phyloP scores from a whole-genome alignment of 148 eudicot species.

The Beta vulgaris region DNA sequence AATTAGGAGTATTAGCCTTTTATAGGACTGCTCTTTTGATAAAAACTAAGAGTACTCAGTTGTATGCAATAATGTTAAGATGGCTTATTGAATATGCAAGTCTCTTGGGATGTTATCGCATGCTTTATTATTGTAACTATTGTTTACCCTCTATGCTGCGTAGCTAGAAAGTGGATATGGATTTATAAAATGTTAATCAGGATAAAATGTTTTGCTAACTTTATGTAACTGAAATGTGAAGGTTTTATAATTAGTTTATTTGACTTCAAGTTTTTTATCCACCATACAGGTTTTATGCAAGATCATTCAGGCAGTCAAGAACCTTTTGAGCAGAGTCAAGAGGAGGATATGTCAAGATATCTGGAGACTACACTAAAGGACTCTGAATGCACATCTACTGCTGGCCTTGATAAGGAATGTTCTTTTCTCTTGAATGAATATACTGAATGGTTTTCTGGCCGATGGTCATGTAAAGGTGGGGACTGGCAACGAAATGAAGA shows the following conservation, averaged over 20 bases:
- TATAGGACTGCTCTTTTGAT: neutral
- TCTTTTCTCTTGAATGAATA: slow-evolving; percentile 37
- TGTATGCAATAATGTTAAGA: slow-evolving; percentile 4
- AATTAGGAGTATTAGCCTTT: neutral
- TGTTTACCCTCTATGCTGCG: neutral
- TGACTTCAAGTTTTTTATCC: slow-evolving; percentile 14
- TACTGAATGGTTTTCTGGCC: slow-evolving; percentile 57
- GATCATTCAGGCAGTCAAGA: slow-evolving; percentile 38
- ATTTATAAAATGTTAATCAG: neutral
- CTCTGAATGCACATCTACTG: slow-evolving; percentile 44
- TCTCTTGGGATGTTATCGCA: neutral
- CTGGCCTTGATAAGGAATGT: slow-evolving; percentile 54
- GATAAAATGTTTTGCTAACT: neutral
- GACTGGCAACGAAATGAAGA: slow-evolving; percentile 94
- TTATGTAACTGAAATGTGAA: neutral
- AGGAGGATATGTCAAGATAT: slow-evolving; percentile 22
- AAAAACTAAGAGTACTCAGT: neutral
- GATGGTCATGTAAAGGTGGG: slow-evolving; percentile 89
- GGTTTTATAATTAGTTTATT: neutral
- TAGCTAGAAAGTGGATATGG: neutral
- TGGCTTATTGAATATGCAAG: neutral
- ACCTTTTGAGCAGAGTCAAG: slow-evolving; percentile 43
- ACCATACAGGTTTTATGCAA: slow-evolving; percentile 43
- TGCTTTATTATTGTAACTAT: neutral
- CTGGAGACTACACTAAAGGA: slow-evolving; percentile 40